Evolutionary conservation across 1,139 yeast genomes (phyloP).

Genomic region (Zygosaccharomyces sapae): DNA sequence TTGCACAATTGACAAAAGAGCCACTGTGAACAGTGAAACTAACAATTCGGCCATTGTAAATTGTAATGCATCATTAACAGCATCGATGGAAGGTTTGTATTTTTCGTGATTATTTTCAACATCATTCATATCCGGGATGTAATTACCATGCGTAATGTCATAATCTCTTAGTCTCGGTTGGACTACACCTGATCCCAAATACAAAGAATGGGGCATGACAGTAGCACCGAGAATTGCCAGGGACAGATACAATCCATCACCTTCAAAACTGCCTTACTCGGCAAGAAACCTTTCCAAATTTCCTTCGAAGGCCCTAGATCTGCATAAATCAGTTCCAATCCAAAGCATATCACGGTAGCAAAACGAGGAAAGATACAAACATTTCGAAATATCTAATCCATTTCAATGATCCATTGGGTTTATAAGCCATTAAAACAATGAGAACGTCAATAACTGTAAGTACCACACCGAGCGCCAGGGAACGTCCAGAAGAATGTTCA

Average conservation of each 20-base stretch:
- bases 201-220: slow-evolving; percentile 79
- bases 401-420: slow-evolving; percentile 64
- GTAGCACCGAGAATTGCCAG: slow-evolving; percentile 78
- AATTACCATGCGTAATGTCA: slow-evolving; percentile 49
- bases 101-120: slow-evolving; percentile 34
- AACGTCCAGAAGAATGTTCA: slow-evolving; percentile 62
- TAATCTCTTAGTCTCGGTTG: slow-evolving; percentile 70
- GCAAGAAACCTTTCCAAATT: slow-evolving; percentile 55
- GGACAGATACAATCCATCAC: slow-evolving; percentile 59
- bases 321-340: slow-evolving; percentile 54
- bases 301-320: slow-evolving; percentile 38
- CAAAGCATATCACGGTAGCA: slow-evolving; percentile 63
- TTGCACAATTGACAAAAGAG: slow-evolving; percentile 74
- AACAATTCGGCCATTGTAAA: slow-evolving; percentile 65
- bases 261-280: slow-evolving; percentile 51
- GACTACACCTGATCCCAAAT: slow-evolving; percentile 70
- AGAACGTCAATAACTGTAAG: slow-evolving; percentile 70
- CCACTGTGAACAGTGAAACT: slow-evolving; percentile 64
- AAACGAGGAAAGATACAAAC: slow-evolving; percentile 60
- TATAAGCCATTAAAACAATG: slow-evolving; percentile 62
- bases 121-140: slow-evolving; percentile 33
- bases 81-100: slow-evolving; percentile 63
- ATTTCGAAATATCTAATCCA: slow-evolving; percentile 64
- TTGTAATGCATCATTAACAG: slow-evolving; percentile 60
- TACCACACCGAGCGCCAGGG: slow-evolving; percentile 66